Conservation (phyloP, 352 stramenopile species). For the Saprolegnia diclina region DNA sequence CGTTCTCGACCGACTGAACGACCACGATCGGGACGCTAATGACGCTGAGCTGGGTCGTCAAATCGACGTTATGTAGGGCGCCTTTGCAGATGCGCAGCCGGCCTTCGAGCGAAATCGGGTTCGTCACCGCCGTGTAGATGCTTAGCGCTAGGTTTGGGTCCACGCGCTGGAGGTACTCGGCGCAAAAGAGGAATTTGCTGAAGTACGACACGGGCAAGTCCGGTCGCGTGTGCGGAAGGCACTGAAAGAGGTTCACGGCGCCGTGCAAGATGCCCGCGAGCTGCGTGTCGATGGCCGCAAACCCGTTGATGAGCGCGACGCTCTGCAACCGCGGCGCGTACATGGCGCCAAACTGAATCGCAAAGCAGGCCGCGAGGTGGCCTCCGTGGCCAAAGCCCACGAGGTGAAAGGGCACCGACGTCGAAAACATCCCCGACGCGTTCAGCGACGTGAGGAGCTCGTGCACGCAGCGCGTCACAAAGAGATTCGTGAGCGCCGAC, state of each 20-base stretch:
- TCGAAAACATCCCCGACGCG: conserved; percentile 57
- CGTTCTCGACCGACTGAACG: conserved; percentile 86
- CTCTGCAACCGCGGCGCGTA: conserved; percentile 47
- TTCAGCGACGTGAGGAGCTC: conserved; percentile 84
- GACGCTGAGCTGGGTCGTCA: conserved; percentile 43
- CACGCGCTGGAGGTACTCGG: conserved; percentile 79
- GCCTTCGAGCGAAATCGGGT: conserved; percentile 86
- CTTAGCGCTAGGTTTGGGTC: conserved; percentile 86
- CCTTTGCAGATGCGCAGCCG: conserved; percentile 75
- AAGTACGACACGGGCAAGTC: conserved; percentile 88
- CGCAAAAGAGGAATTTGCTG: conserved; percentile 88
- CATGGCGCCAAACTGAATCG: conserved; percentile 39
- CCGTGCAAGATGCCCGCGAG: conserved; percentile 73
- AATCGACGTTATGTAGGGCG: conserved; percentile 68
- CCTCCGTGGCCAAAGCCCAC: conserved; percentile 87
- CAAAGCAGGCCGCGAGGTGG: conserved; percentile 73
- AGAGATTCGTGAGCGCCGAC: conserved; percentile 79
- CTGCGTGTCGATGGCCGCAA: conserved; percentile 68
- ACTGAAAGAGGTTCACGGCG: conserved; percentile 77
- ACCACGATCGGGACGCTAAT: conserved; percentile 75
- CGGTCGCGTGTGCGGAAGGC: conserved; percentile 63
- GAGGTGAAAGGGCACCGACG: conserved; percentile 73
- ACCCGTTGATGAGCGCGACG: conserved; percentile 80
- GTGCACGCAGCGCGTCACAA: conserved; percentile 67
- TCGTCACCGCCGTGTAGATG: conserved; percentile 90